Evolutionary conservation across 2,329 filamentous ascomycete genomes (phyloP).

Genomic region (Elsinoe ampelina): DNA sequence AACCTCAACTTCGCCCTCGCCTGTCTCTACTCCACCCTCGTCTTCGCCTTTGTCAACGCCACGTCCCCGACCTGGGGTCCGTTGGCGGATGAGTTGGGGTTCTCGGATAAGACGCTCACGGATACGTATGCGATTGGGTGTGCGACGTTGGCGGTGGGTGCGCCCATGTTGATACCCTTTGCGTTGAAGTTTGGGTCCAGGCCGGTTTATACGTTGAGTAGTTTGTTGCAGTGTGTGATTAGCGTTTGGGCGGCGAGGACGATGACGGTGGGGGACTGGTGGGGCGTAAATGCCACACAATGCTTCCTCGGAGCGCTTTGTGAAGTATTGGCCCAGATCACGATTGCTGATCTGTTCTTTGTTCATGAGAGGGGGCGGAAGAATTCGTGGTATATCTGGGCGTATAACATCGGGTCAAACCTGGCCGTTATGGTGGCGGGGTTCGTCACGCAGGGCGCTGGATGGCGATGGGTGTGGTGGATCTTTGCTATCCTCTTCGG

Average conservation of each 20-base stretch:
- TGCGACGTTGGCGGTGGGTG: conserved; percentile 40
- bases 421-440: conserved; percentile 35
- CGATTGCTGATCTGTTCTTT: conserved; percentile 38
- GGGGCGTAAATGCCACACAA: conserved; percentile 35
- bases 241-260: conserved; percentile 41
- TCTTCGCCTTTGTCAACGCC: conserved; percentile 35
- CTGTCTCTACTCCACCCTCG: conserved; percentile 35
- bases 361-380: conserved; percentile 37
- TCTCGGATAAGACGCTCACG: conserved; percentile 35
- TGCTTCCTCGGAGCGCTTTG: conserved; percentile 40
- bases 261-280: conserved; percentile 34
- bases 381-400: conserved; percentile 40
- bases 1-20: conserved; percentile 34
- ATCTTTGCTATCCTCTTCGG: conserved; percentile 35
- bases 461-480: conserved; percentile 46
- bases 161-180: conserved; percentile 43
- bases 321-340: conserved; percentile 46
- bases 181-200: conserved; percentile 44
- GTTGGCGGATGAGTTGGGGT: conserved; percentile 35
- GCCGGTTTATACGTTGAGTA: conserved; percentile 42
- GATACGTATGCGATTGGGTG: conserved; percentile 38
- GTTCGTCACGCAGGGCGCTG: conserved; percentile 33
- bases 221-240: conserved; percentile 39
- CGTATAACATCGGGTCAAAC: conserved; percentile 26
- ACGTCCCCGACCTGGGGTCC: conserved; percentile 36